These are phyloP conservation scores for Claviceps pazoutovae DNA, from an alignment of 2,329 filamentous ascomycete species.

Conservation along the genomic window DNA sequence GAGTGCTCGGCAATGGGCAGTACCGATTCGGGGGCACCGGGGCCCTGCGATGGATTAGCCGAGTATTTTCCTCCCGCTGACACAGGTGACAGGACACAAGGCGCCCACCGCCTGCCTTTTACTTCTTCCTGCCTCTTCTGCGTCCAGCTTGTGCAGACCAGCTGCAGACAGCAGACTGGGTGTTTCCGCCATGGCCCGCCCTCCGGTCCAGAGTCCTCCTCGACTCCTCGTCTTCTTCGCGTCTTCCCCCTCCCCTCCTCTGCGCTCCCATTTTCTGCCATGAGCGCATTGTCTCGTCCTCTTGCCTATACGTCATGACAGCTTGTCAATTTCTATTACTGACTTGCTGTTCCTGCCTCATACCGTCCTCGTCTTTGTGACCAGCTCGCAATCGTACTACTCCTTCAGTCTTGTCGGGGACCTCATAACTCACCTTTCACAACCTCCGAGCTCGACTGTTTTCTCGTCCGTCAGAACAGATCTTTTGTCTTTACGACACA, in stretches of 20 bases:
- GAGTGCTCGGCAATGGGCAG: no score
- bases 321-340: conserved; percentile 3
- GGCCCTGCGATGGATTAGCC: conserved; percentile 3
- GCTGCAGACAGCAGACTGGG: neutral
- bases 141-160: conserved; percentile 1
- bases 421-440: conserved; percentile 7
- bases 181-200: conserved; percentile 2
- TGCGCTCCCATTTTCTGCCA: conserved; percentile 3
- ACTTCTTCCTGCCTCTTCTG: neutral
- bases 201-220: neutral
- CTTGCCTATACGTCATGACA: conserved; percentile 9
- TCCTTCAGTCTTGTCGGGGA: neutral
- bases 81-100: no score
- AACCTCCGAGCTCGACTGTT: conserved; percentile 12
- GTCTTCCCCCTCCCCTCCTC: conserved; percentile 3
- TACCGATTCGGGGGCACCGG: neutral
- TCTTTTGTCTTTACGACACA: neutral
- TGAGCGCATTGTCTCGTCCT: conserved; percentile 5
- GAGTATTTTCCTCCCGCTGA: conserved; percentile 2
- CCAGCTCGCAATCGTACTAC: conserved; percentile 7
- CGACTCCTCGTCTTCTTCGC: neutral
- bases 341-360: conserved; percentile 4
- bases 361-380: conserved; percentile 5
- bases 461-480: neutral
- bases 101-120: no score